Conservation (phyloP, 139 green algal genomes). For the Closterium sp. region DNA sequence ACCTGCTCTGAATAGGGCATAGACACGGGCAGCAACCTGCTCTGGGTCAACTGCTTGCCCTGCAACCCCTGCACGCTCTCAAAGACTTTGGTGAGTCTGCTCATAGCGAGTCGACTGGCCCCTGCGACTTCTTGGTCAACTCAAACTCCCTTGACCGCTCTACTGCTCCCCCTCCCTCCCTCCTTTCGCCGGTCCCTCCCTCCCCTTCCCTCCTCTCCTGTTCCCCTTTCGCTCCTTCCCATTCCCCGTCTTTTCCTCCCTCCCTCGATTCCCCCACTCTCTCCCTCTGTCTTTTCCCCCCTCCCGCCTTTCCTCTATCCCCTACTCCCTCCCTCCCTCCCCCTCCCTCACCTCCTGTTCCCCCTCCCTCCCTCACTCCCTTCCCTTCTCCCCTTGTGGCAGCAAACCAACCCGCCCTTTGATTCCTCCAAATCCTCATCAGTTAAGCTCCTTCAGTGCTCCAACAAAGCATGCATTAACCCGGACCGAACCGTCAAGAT, state of each 20-base stretch:
- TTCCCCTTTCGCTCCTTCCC: background rate
- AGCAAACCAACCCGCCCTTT: background rate
- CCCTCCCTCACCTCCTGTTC: background rate
- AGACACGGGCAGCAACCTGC: too few relatives aligned
- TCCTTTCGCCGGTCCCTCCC: background rate
- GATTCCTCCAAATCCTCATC: background rate
- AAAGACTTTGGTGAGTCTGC: background rate
- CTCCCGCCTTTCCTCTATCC: too few relatives aligned
- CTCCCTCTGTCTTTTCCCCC: too few relatives aligned
- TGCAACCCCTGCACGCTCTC: too few relatives aligned
- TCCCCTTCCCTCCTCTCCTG: background rate
- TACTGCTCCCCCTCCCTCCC: background rate
- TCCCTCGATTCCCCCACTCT: too few relatives aligned
- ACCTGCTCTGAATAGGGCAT: too few relatives aligned
- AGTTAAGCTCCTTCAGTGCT: background rate
- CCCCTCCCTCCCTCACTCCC: background rate
- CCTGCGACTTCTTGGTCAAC: background rate
- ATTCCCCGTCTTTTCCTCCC: background rate
- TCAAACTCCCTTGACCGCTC: background rate
- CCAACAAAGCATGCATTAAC: background rate
- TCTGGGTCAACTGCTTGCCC: too few relatives aligned
- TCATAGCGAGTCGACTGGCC: too few relatives aligned
- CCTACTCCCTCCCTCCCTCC: background rate
- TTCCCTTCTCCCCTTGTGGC: background rate
- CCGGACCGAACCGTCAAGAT: background rate